Percentiles rank a stretch among this genome's conserved stretches.
Evolutionary conservation across 345 rosid genomes (phyloP).

Genomic region (Ceriops tagal): DNA sequence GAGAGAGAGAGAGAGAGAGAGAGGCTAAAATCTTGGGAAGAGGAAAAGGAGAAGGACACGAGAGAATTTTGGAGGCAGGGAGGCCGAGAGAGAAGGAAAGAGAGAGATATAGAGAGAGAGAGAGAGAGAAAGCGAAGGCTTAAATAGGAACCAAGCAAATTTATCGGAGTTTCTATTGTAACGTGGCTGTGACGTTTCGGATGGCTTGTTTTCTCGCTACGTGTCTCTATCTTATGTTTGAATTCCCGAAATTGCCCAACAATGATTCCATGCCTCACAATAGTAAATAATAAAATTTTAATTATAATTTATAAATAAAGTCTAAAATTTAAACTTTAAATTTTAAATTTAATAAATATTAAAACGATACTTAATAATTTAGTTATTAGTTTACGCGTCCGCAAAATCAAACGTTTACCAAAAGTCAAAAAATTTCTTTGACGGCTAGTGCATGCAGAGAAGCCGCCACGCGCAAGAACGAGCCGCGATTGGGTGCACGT

Average conservation of each 20-base stretch:
- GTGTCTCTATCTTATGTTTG: slow-evolving; percentile 7
- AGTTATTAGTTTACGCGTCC: no score
- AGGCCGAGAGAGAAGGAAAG: not conserved
- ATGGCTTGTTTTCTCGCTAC: slow-evolving; percentile 18
- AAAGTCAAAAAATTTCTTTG: no score
- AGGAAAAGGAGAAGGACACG: not conserved
- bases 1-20: slow-evolving; percentile 6
- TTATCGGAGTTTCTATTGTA: slow-evolving; percentile 17
- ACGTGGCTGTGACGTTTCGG: slow-evolving; percentile 26
- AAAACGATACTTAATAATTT: no score
- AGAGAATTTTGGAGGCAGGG: not conserved
- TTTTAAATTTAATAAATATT: no score
- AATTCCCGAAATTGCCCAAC: slow-evolving; percentile 14
- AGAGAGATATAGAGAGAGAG: not conserved
- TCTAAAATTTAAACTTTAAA: no score
- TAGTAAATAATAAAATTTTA: no score
- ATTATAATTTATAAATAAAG: no score
- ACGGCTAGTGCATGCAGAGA: no score
- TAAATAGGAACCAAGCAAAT: slow-evolving; percentile 8
- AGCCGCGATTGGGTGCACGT: no score
- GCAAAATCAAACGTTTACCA: no score
- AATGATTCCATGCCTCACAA: not conserved
- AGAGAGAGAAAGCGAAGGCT: not conserved
- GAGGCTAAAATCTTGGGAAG: slow-evolving; percentile 9
- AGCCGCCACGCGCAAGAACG: no score